phyloP scores from a whole-genome alignment of 441 rosid genomes.

The Dalechampia spathulata region DNA sequence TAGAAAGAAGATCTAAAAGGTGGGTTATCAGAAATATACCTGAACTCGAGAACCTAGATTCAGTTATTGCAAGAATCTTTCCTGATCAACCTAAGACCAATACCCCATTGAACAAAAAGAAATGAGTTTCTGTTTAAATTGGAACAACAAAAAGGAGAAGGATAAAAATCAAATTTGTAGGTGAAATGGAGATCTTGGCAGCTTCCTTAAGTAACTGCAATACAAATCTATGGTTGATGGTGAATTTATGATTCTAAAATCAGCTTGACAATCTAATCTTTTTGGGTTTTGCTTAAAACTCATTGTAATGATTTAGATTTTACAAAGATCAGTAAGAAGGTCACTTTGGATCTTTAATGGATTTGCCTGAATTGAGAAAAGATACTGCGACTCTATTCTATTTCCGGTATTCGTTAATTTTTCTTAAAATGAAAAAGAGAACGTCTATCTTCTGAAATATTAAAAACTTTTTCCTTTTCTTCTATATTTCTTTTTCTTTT shows the following conservation, averaged over 20 bases:
- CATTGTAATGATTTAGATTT: background rate
- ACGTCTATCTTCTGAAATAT: too few species aligned
- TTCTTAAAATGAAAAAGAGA: too few species aligned
- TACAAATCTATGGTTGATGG: background rate
- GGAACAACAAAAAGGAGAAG: background rate
- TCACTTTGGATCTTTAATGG: background rate
- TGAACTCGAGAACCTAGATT: constrained; percentile 18
- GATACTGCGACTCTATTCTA: background rate
- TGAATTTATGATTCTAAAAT: background rate
- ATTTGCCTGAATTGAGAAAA: background rate
- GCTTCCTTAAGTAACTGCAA: background rate
- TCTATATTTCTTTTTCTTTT: too few species aligned
- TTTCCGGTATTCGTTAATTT: background rate
- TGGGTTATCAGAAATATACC: constrained; percentile 20
- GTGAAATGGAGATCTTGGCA: constrained; percentile 3
- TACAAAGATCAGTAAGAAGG: background rate
- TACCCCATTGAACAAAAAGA: constrained; percentile 15
- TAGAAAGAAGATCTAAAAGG: constrained; percentile 21
- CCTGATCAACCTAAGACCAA: constrained; percentile 15
- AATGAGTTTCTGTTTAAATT: constrained; percentile 14
- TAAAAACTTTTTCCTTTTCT: too few species aligned
- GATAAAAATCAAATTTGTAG: too few species aligned
- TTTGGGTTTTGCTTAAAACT: background rate
- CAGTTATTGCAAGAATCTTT: constrained; percentile 16
- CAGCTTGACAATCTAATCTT: background rate